phyloP scores from a whole-genome alignment of 441 rosid genomes.

The Gossypium gossypioides region DNA sequence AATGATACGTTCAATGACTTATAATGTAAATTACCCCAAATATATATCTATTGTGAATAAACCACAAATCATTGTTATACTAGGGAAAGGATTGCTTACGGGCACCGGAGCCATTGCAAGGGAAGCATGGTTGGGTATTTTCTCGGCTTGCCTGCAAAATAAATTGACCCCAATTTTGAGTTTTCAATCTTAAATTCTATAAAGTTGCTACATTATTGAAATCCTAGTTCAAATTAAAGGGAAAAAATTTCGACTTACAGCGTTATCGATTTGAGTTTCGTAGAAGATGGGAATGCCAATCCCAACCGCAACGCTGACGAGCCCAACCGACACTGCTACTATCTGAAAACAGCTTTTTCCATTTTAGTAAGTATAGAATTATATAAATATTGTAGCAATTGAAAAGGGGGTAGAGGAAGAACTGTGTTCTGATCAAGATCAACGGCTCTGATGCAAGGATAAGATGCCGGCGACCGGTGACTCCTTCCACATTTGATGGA shows the following conservation, averaged over 20 bases:
- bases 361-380: too few species aligned
- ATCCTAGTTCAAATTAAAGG: not conserved
- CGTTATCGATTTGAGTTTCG: slow-evolving; percentile 76
- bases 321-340: slow-evolving; percentile 76
- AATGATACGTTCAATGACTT: too few species aligned
- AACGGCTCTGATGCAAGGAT: slow-evolving; percentile 55
- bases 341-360: slow-evolving; percentile 32
- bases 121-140: slow-evolving; percentile 89
- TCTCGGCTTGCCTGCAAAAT: slow-evolving; percentile 63
- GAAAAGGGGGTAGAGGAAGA: not conserved
- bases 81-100: slow-evolving; percentile 39
- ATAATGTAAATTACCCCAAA: too few species aligned
- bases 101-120: slow-evolving; percentile 88
- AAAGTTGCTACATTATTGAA: not conserved
- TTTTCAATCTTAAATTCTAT: not conserved
- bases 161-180: not conserved
- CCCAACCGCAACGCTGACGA: slow-evolving; percentile 71
- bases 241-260: slow-evolving; percentile 35
- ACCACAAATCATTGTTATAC: not conserved
- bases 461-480: slow-evolving; percentile 36
- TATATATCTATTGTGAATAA: too few species aligned
- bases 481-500: slow-evolving; percentile 22
- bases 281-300: slow-evolving; percentile 82
- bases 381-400: not conserved
- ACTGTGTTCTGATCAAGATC: slow-evolving; percentile 89